Conservation (phyloP, 345 rosid species). For the Gossypium raimondii region DNA sequence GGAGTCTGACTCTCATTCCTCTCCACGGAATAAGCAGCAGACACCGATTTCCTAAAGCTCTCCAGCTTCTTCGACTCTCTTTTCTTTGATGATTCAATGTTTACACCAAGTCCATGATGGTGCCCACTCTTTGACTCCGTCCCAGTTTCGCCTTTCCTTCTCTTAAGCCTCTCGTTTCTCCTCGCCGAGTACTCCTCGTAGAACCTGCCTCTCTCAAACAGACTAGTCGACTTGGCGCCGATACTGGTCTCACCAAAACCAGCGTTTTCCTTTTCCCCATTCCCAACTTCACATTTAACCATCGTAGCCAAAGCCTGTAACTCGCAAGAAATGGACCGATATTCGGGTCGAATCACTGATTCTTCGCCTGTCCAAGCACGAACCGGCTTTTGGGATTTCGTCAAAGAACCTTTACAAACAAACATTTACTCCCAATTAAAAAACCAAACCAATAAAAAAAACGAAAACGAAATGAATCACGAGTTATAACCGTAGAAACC, state of each 20-base stretch:
- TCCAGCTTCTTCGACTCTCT: conserved; percentile 50
- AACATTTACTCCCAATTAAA: not conserved
- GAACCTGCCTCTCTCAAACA: conserved; percentile 80
- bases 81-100: conserved; percentile 49
- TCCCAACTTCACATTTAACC: conserved; percentile 40
- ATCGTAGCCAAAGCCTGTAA: conserved; percentile 52
- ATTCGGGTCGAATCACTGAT: conserved; percentile 48
- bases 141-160: conserved; percentile 39
- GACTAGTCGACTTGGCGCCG: conserved; percentile 29
- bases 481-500: conserved; percentile 28
- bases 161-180: conserved; percentile 76
- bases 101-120: conserved; percentile 71
- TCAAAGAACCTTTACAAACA: conserved; percentile 43
- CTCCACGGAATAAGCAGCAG: conserved; percentile 41
- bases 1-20: conserved; percentile 34
- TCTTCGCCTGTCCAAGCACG: conserved; percentile 31
- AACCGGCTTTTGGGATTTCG: conserved; percentile 43
- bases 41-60: conserved; percentile 49
- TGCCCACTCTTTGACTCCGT: conserved; percentile 31
- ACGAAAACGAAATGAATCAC: not conserved
- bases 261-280: conserved; percentile 17
- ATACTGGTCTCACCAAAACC: conserved; percentile 2
- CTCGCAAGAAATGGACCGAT: conserved; percentile 61
- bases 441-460: not conserved
- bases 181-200: conserved; percentile 76